These are phyloP conservation scores for Neopestalotiopsis clavispora DNA, from an alignment of 2,329 filamentous ascomycete species.

Conservation along the genomic window DNA sequence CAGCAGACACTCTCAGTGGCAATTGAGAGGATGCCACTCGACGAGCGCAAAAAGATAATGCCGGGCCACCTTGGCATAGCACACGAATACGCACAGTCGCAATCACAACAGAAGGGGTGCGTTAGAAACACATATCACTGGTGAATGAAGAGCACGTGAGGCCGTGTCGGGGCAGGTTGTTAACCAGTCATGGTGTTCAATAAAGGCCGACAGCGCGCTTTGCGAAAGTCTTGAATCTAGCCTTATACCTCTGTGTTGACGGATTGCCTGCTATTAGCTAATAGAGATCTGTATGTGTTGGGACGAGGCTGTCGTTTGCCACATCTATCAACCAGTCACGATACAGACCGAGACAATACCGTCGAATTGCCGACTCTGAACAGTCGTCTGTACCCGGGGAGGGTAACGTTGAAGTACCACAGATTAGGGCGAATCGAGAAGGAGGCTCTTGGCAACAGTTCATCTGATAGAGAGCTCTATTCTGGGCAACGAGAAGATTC, in stretches of 20 bases:
- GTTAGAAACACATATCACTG: conserved; percentile 16
- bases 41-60: too few species aligned
- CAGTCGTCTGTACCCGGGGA: conserved; percentile 19
- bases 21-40: too few species aligned
- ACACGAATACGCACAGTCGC: too few species aligned
- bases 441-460: not conserved
- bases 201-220: not conserved
- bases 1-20: too few species aligned
- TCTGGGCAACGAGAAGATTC: not conserved
- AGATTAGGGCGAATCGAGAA: conserved; percentile 23
- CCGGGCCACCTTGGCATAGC: too few species aligned
- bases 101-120: conserved; percentile 14
- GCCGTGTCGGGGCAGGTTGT: not conserved
- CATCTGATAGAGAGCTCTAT: not conserved
- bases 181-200: not conserved
- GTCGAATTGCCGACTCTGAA: conserved; percentile 23
- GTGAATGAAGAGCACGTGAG: not conserved
- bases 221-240: not conserved
- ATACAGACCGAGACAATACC: conserved; percentile 21
- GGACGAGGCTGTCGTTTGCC: conserved; percentile 21
- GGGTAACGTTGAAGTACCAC: conserved; percentile 22
- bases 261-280: not conserved
- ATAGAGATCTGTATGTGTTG: not conserved
- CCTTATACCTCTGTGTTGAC: not conserved
- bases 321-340: conserved; percentile 23